A percentile compares a stretch with the other conserved stretches of the same genome.
These are phyloP conservation scores for Aspergillus avenaceus DNA, from an alignment of 495 filamentous ascomycete species.

Conservation along the genomic window DNA sequence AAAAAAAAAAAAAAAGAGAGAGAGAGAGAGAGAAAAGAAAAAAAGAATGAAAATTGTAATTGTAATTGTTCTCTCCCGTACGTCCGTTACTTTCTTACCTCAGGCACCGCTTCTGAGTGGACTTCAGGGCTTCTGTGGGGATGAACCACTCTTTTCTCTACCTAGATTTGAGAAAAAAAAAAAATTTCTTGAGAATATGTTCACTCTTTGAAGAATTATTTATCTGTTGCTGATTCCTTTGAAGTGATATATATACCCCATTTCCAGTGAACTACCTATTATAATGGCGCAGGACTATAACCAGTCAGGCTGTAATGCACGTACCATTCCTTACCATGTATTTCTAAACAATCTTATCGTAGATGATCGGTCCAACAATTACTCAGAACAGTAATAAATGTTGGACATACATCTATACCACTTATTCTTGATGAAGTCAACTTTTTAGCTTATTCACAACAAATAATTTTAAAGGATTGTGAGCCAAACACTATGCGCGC, in stretches of 20 bases:
- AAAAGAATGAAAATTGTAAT: constrained; percentile 5
- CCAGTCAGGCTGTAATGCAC: neutral
- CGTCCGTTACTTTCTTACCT: constrained; percentile 9
- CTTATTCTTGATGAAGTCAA: neutral
- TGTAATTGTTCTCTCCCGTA: constrained; percentile 5
- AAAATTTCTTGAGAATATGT: neutral
- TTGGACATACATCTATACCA: neutral
- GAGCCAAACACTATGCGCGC: neutral
- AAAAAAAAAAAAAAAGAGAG: neutral
- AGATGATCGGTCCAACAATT: neutral
- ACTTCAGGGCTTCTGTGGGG: constrained; percentile 29
- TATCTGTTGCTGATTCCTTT: neutral
- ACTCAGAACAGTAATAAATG: neutral
- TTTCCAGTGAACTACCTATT: neutral
- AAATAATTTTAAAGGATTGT: neutral
- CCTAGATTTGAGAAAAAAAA: neutral
- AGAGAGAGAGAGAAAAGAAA: neutral
- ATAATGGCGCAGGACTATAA: neutral
- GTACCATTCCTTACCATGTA: neutral
- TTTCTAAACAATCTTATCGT: neutral
- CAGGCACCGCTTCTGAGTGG: constrained; percentile 14
- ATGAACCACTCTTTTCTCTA: constrained; percentile 16
- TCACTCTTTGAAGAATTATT: too few species aligned
- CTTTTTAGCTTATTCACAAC: neutral
- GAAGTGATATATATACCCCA: neutral